Percentiles rank a stretch among this genome's conserved stretches.
Evolutionary conservation across 2,329 filamentous ascomycete species (phyloP).

Genomic region (Lasiodiplodia sp.): DNA sequence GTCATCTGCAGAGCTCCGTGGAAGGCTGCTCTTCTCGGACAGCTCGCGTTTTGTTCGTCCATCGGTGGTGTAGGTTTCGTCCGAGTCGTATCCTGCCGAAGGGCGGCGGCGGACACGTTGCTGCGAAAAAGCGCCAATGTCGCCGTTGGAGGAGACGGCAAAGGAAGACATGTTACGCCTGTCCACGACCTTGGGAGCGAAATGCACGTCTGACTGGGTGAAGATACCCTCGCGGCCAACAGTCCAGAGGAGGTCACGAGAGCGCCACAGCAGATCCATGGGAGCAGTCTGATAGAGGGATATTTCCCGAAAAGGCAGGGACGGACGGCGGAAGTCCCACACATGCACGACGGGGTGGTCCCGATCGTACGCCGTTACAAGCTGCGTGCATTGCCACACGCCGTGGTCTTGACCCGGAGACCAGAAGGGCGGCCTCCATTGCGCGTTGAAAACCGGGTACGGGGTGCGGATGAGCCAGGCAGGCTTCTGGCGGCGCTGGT

Average conservation of each 20-base stretch:
- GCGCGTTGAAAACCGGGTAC: conserved; percentile 66
- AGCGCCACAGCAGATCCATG: conserved; percentile 69
- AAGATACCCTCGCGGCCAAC: conserved; percentile 68
- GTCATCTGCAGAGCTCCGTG: conserved; percentile 63
- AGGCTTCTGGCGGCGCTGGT: conserved; percentile 65
- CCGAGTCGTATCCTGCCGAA: conserved; percentile 47
- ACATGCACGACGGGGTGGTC: conserved; percentile 67
- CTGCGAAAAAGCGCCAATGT: conserved; percentile 63
- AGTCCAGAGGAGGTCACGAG: conserved; percentile 70
- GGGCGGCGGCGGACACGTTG: conserved; percentile 54
- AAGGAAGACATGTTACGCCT: conserved; percentile 64
- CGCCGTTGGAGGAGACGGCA: conserved; percentile 64
- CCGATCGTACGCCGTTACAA: conserved; percentile 68
- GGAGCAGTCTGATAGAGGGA: conserved; percentile 62
- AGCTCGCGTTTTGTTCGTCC: conserved; percentile 52
- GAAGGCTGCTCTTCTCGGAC: conserved; percentile 56
- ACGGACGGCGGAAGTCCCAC: conserved; percentile 69
- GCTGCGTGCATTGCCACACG: conserved; percentile 66
- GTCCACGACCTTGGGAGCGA: conserved; percentile 65
- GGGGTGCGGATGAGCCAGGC: conserved; percentile 66
- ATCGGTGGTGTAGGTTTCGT: conserved; percentile 48
- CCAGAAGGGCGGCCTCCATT: conserved; percentile 68
- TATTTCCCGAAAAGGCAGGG: conserved; percentile 68
- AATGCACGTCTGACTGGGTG: conserved; percentile 68
- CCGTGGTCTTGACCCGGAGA: conserved; percentile 60